Evolutionary conservation across 257 asterid genomes (phyloP), one percentile per base, ranked within the genome.

Genomic region (Gentiana dahurica): DNA sequence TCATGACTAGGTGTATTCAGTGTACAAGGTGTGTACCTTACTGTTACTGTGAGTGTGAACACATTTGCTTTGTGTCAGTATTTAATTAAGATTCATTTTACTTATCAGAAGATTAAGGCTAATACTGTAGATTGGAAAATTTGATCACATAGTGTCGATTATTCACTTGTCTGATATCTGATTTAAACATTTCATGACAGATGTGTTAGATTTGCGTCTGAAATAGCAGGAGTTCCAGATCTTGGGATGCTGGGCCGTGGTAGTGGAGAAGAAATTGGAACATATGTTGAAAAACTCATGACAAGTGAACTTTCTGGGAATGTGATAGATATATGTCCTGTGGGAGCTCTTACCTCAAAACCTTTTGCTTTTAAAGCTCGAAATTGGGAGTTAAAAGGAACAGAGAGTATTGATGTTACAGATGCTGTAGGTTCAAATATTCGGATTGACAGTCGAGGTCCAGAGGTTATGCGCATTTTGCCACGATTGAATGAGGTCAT

Each of bases 181-280:
- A 74, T 63, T 8, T 51, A 68, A 57, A 10, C 39, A 4, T 74
- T 39, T 64, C 56, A 10, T 71, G 74, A 69, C 79, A 90, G 99
- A 78, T 92, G 99, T 63, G 99, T 92, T 58, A 78, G 99, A 73
- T 92, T 92, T 78, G 97, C 97, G 34, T 61, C 91, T 35, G 97
- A 92, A 77, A 52, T 92, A 53, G 99, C 99, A 63, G 99, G 99
- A 36, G 95, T 86, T 67, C 81, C 86, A 74, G 99, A 92, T 74
- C 95, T 92, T 63, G 99, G 99, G 63, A 80, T 92, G 82, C 69
- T 92, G 71, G 99, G 99, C 38, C 99, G 99, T 77, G 99, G 99
- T 48, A 92, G 99, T 68, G 99, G 97, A 69, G 99, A 92, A 85
- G 99, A 92, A 79, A 92, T 92, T 54, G 99, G 99, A 63, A 92